Base-by-base conservation (phyloP, 306 rosid species). In the Leucaena leucocephala region DNA sequence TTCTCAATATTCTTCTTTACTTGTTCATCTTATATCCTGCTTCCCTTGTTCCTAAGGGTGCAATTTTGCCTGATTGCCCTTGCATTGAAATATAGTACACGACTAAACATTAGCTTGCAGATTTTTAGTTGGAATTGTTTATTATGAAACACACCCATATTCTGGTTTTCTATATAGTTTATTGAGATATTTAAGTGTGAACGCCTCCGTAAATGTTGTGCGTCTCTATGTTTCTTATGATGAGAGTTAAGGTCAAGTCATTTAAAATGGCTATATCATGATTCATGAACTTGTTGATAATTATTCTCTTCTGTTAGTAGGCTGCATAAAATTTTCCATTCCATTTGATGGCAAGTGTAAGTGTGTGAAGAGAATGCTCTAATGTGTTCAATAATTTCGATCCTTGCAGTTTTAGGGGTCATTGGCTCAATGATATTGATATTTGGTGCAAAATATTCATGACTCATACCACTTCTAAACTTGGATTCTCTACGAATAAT, bases 31-130 rank as follows among this genome's bases (percentile, higher is more conserved):
- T 40, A 67, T 73, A 43, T 76, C n/a, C 69, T 52, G 46, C 14
- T 19, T 61, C 67, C 65, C 49, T 27, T 80, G 1, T 77, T 19
- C 33, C 52, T 35, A 70, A 46, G 46, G 61, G 38, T 21, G 52
- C 54, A 27, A n/a, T 75, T 49, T 71, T 52, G 49, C 66, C 10
- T n/a, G 48, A 71, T 12, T 19, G 36, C 68, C 54, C 48, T 46
- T 78, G 17, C 59, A 35, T 34, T 63, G 8, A 35, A 63, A 14
- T 65, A 39, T 62, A 48, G 42, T 57, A n/a, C 45, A 55, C 5
- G 73, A 50, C 35, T 39, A 15, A 50, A 11, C 12, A 68, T 50
- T 55, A 16, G 17, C 49, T n/a, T 54, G 4, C 44, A 7, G 6
- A 34, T 3, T 45, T 43, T 38, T 21, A 12, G 22, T 40, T 67